phyloP scores from a whole-genome alignment of 345 rosid genomes.

The Eucalyptus marginata region DNA sequence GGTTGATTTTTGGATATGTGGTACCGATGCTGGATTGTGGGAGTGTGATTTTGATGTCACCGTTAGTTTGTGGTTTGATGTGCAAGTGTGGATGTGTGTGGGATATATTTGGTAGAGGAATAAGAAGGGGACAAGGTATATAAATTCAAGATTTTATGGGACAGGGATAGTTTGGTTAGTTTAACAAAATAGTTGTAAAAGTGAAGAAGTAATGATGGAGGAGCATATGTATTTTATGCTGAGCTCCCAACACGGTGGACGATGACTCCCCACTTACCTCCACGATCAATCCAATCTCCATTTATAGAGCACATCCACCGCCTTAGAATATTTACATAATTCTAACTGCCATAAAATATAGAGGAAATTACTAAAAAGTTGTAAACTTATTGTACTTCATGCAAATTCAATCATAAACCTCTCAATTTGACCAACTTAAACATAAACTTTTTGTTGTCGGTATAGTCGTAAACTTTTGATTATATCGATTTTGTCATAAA shows the following conservation, averaged over 20 bases:
- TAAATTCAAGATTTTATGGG: background rate
- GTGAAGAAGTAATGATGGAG: background rate
- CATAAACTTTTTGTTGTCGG: fast-evolving
- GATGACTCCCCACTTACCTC: background rate
- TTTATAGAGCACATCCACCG: background rate
- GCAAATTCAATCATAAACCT: no score
- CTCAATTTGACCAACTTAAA: background rate
- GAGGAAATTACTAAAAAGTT: no score
- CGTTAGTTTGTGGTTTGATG: background rate
- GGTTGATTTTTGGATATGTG: background rate
- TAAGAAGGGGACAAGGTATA: background rate
- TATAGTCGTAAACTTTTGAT: background rate
- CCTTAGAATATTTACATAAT: background rate
- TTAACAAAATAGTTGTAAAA: background rate
- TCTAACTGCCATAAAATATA: background rate
- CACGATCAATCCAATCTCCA: background rate
- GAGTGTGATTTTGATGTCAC: background rate
- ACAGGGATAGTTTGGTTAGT: background rate
- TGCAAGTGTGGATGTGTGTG: background rate
- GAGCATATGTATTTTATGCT: background rate
- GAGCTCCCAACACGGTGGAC: background rate
- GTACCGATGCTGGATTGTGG: background rate
- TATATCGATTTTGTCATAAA: background rate
- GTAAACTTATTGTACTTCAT: no score
- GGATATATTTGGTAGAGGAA: background rate